Evolutionary conservation across 495 filamentous ascomycete species (phyloP), one percentile per base, ranked within the genome.

Genomic region (Penicillium egyptiacum): DNA sequence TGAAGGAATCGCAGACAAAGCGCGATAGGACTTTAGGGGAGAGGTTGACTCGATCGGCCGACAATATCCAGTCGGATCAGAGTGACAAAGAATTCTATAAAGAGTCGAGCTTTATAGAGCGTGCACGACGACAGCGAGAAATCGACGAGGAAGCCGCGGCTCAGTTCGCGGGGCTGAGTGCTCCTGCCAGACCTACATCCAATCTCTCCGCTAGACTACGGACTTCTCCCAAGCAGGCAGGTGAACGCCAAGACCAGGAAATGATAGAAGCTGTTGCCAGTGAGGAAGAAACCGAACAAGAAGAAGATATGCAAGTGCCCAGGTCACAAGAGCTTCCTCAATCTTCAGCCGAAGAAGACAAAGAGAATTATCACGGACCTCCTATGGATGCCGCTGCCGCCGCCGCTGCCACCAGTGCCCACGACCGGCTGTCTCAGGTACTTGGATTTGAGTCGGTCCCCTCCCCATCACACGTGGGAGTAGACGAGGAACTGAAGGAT

Each of bases 201-300:
- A 39, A 17, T 17, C 16, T n/a, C 7, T 39, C 35, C 11, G 45
- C 40, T 0, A 23, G n/a, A 31, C 37, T 22, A 53, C 50, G 30
- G 25, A 57, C 49, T 43, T 57, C 61, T 8, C 57, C 59, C 3
- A 35, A 41, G 17, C 52, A 48, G 2, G 22, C 12, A 0, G 41
- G 31, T 10, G 51, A 49, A 5, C 49, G 16, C 2, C 47, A 53
- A 35, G 52, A 65, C 7, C 50, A 65, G 10, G 31, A 33, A 26
- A 62, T 55, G 39, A 33, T 45, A 1, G 67, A 62, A 26, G 60
- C 61, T 6, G 69, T 57, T 20, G 61, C 63, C 10, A 82, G 76
- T 22, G 80, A 82, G 62, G 80, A 79, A 53, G 79, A 82, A 59
- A 82, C 79, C 0, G 79, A 81, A 45, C 74, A 77, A 46, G 80